Evolutionary conservation across 441 rosid genomes (phyloP), one percentile per base, ranked within the genome.

Genomic region (Gossypium laxum): DNA sequence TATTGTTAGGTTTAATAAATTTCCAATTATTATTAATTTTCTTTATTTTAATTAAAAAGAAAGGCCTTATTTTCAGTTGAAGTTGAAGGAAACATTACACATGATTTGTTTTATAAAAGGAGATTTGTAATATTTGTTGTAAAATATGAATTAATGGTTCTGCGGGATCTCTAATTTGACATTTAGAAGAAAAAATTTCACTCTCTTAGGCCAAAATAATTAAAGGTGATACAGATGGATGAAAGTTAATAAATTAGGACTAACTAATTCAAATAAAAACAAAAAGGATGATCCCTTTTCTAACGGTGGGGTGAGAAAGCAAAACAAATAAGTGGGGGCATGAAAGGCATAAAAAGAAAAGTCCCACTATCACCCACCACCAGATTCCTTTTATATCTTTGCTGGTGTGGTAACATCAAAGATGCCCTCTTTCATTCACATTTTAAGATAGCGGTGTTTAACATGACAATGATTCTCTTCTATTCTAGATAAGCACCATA

Each of bases 331-430:
- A 80, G 81, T 34, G 1, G 34, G 63, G 65, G 64, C 6, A 87
- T 89, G 88, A 59, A 87, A 89, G 79, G 94, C 72, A 91, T 86
- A 86, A 87, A 86, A 87, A 79, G 81, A 76, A 76, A 72, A 74
- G 64, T 64, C 77, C 92, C 89, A 83, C 89, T 83, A 80, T 45
- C 73, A 75, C 64, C 67, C 69, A 69, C 62, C 48, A 77, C 65
- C 56, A 77, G 76, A 86, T 86, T 85, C 89, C 75, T 68, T 61
- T 70, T 34, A 34, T 34, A 48, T 74, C 24, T 34, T 7, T 34
- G 67, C 41, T 11, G 58, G 30, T 76, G 41, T 78, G 75, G 26
- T 54, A 54, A 54, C 11, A 19, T 19, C 11, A 19, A 50, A 50
- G 83, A 81, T 78, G 80, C 83, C 80, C 58, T 69, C 66, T 74